Evolutionary conservation across 345 rosid species (phyloP).

Genomic region (Populus pruinosa): DNA sequence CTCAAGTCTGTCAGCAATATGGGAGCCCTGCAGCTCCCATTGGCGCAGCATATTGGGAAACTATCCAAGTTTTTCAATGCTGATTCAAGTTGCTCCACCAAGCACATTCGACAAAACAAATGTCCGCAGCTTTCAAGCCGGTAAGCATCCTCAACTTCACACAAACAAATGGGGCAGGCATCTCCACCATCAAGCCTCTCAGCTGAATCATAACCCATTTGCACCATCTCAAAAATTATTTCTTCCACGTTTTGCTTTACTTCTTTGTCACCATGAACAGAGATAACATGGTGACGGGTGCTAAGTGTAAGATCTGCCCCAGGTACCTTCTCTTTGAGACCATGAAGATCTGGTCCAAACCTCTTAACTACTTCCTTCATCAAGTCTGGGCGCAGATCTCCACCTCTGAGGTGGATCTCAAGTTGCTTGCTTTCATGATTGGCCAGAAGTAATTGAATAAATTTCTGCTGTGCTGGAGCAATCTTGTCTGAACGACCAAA

Average conservation of each 20-base stretch:
- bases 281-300: conserved; percentile 55
- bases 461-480: conserved; percentile 48
- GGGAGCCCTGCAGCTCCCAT: conserved; percentile 43
- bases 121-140: conserved; percentile 71
- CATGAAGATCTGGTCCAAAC: conserved; percentile 73
- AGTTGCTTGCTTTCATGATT: conserved; percentile 55
- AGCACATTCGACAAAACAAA: conserved; percentile 62
- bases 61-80: conserved; percentile 41
- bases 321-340: conserved; percentile 59
- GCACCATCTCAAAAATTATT: not conserved
- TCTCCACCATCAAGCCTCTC: not conserved
- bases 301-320: conserved; percentile 58
- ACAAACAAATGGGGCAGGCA: conserved; percentile 76
- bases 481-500: conserved; percentile 53
- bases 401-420: conserved; percentile 63
- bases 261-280: conserved; percentile 56
- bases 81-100: conserved; percentile 30
- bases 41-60: conserved; percentile 61
- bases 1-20: conserved; percentile 58
- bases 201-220: conserved; percentile 50
- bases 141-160: conserved; percentile 73
- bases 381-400: conserved; percentile 53
- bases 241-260: conserved; percentile 58
- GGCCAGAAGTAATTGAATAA: conserved; percentile 48
- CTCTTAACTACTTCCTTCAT: conserved; percentile 55